These are phyloP conservation scores for Pyracantha coccinea DNA, from an alignment of 331 rosid genomes.

Conservation along the genomic window DNA sequence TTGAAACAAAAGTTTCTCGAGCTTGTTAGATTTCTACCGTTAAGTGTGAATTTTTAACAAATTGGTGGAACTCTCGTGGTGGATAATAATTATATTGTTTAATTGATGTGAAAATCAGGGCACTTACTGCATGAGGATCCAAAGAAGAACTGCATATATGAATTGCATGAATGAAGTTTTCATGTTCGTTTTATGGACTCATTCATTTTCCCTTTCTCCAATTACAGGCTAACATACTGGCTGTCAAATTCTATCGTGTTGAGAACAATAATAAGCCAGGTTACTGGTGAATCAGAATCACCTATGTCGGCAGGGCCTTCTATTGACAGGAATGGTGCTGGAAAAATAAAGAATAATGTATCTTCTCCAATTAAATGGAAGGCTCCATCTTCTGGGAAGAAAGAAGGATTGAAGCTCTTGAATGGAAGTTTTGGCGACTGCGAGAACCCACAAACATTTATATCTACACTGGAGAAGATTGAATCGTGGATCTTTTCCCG, in stretches of 20 bases:
- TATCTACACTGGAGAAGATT: constrained; percentile 63
- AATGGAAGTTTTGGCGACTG: constrained; percentile 45
- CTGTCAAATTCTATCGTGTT: constrained; percentile 72
- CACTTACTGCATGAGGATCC: not conserved
- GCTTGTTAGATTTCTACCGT: not conserved
- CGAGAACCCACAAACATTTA: constrained; percentile 58
- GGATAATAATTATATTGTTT: too few relatives aligned
- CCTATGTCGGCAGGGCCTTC: constrained; percentile 31
- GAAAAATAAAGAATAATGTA: constrained; percentile 31
- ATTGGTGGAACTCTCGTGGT: not conserved
- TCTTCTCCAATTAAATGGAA: constrained; percentile 55
- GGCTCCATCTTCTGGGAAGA: constrained; percentile 44
- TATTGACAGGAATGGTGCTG: constrained; percentile 41
- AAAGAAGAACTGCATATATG: not conserved
- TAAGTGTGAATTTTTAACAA: not conserved
- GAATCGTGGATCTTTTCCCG: constrained; percentile 97
- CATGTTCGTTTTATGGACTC: constrained; percentile 5
- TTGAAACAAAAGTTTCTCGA: not conserved
- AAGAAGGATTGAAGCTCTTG: constrained; percentile 23
- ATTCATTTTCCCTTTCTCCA: constrained; percentile 16
- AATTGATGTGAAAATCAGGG: not conserved
- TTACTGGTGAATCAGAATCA: constrained; percentile 23
- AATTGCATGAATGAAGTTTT: not conserved
- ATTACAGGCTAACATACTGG: constrained; percentile 85
- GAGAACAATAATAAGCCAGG: constrained; percentile 69